Percentiles rank a stretch among this genome's conserved stretches.
phyloP scores from a whole-genome alignment of 1,139 yeast genomes.

The Arxiozyma slooffiae region DNA sequence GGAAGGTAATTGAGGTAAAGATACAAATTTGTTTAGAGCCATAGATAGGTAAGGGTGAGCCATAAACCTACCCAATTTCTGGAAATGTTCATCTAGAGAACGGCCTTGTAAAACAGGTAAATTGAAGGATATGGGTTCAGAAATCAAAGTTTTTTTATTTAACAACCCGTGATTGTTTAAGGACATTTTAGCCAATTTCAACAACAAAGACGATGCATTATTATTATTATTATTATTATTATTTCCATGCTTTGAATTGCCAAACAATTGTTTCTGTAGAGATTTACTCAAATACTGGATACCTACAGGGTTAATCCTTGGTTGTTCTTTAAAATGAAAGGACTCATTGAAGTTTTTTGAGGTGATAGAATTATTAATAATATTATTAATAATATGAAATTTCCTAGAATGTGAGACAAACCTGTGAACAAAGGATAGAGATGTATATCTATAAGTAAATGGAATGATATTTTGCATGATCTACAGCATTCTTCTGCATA shows the following conservation, averaged over 20 bases:
- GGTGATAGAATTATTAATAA: too few relatives aligned
- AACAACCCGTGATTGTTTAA: constrained; percentile 55
- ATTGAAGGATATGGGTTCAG: constrained; percentile 51
- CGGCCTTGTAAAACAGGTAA: constrained; percentile 65
- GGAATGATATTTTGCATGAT: background rate
- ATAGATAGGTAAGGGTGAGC: constrained; percentile 49
- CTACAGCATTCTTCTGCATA: background rate
- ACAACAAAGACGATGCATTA: constrained; percentile 25
- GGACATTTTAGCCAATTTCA: constrained; percentile 53
- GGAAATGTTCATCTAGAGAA: constrained; percentile 76
- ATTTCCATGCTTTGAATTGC: constrained; percentile 36
- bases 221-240: constrained; percentile 16
- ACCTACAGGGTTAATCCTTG: constrained; percentile 57
- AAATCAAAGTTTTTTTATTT: constrained; percentile 65
- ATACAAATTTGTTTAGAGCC: constrained; percentile 38
- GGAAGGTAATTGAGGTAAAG: constrained; percentile 42
- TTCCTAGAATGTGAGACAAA: too few relatives aligned
- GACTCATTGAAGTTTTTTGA: too few relatives aligned
- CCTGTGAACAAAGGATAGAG: background rate
- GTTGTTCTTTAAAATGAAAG: constrained; percentile 30
- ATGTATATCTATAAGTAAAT: background rate
- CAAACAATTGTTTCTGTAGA: constrained; percentile 52
- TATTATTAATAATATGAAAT: background rate
- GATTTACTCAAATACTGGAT: constrained; percentile 59
- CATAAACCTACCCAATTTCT: constrained; percentile 52